Conservation (phyloP, 1,284 basidiomycete genomes). For the Grifola frondosa region DNA sequence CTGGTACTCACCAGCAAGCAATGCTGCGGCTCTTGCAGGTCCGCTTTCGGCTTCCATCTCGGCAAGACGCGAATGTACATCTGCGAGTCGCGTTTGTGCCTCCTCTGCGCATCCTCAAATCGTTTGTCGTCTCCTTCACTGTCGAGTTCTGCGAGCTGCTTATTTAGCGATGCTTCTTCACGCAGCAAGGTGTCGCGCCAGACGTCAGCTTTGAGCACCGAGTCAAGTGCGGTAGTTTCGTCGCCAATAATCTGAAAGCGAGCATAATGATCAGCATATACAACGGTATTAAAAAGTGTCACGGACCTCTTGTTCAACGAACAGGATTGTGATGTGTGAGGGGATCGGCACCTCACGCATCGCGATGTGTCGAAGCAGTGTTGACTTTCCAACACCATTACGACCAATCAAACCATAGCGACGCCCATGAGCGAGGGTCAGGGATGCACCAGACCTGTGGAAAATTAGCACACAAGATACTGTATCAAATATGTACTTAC, state of each 20-base stretch:
- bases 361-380: conserved; percentile 93
- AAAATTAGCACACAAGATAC: conserved; percentile 4
- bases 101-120: conserved; percentile 87
- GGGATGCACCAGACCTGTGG: conserved; percentile 72
- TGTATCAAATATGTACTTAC: conserved; percentile 42
- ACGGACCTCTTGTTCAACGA: conserved; percentile 95
- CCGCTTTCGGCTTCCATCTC: conserved; percentile 99
- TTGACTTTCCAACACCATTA: conserved; percentile 97
- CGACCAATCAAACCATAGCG: conserved; percentile 86
- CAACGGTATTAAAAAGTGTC: not conserved
- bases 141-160: conserved; percentile 72
- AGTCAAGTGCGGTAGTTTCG: conserved; percentile 89
- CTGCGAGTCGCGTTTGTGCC: conserved; percentile 80
- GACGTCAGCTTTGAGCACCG: conserved; percentile 95
- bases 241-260: conserved; percentile 78
- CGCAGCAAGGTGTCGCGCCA: conserved; percentile 90
- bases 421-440: conserved; percentile 88
- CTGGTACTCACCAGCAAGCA: conserved; percentile 71
- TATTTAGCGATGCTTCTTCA: conserved; percentile 79
- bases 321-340: conserved; percentile 92
- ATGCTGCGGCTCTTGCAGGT: conserved; percentile 86
- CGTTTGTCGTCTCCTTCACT: conserved; percentile 72
- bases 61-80: conserved; percentile 87
- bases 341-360: conserved; percentile 94
- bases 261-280: not conserved